These are phyloP conservation scores for Talaromyces sp. DNA, from an alignment of 2,329 filamentous ascomycete species.

Conservation along the genomic window DNA sequence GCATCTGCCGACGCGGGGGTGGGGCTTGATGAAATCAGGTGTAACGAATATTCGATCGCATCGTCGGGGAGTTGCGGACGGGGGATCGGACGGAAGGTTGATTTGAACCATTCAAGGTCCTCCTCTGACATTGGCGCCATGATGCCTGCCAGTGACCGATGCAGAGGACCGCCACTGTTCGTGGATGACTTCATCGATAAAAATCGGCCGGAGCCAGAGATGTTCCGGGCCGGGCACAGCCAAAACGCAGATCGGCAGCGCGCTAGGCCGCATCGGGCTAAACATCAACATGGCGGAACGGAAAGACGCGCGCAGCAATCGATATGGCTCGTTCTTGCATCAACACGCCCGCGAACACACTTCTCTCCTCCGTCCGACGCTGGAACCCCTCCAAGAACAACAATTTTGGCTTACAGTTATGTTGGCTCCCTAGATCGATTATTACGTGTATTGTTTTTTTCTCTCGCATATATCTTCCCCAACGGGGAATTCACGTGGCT, in stretches of 20 bases:
- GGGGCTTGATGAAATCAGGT: conserved; percentile 59
- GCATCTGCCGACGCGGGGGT: conserved; percentile 51
- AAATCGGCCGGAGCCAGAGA: not conserved
- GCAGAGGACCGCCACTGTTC: conserved; percentile 1
- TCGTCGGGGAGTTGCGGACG: conserved; percentile 69
- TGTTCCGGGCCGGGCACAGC: not conserved
- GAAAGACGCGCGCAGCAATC: conserved; percentile 14
- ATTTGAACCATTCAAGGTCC: conserved; percentile 61
- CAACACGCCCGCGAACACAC: conserved; percentile 15
- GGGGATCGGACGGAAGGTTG: conserved; percentile 61
- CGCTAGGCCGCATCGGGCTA: conserved; percentile 31
- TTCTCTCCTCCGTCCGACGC: not conserved
- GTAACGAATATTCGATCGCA: conserved; percentile 77
- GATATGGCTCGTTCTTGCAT: conserved; percentile 1
- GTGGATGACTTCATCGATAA: conserved; percentile 5
- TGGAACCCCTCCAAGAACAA: not conserved
- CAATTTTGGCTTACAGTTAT: not conserved
- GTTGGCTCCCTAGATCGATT: not conserved
- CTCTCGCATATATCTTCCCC: not conserved
- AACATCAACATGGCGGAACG: conserved; percentile 34
- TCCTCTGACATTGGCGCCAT: conserved; percentile 47
- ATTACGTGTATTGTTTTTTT: not conserved
- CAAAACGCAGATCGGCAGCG: not conserved
- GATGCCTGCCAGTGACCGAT: conserved; percentile 7
- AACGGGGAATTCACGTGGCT: not conserved